Conservation (phyloP, 805 yeast genomes). For the Starmerella lactis-condensi region DNA sequence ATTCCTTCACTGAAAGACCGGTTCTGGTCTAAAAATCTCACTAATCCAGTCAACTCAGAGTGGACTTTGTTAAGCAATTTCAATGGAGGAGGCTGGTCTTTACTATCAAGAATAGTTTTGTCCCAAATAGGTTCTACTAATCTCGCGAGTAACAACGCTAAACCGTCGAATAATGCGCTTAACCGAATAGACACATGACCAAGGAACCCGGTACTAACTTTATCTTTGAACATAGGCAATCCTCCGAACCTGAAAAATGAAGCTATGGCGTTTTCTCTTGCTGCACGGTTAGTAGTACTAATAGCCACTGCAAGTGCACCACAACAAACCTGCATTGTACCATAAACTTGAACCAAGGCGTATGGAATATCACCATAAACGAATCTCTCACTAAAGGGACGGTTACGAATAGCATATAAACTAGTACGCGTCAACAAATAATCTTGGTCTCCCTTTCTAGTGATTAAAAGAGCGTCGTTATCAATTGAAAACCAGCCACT, state of each 20-base stretch:
- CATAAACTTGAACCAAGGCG: constrained; percentile 53
- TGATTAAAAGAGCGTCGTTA: constrained; percentile 44
- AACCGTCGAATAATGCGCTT: constrained; percentile 82
- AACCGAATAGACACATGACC: constrained; percentile 36
- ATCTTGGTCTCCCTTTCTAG: constrained; percentile 54
- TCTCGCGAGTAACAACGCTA: constrained; percentile 59
- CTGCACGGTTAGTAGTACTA: constrained; percentile 33
- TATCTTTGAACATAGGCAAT: constrained; percentile 16
- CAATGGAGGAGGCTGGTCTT: constrained; percentile 2
- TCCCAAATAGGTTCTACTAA: constrained; percentile 67
- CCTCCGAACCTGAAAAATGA: constrained; percentile 18
- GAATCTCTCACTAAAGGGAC: constrained; percentile 64
- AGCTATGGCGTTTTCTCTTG: constrained; percentile 23
- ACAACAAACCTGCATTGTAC: constrained; percentile 77
- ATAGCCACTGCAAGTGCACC: constrained; percentile 67
- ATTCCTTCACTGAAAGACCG: constrained; percentile 30
- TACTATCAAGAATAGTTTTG: constrained; percentile 38
- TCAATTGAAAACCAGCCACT: constrained; percentile 39
- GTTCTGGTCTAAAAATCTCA: constrained; percentile 27
- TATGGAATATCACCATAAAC: constrained; percentile 46
- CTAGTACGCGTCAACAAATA: constrained; percentile 72
- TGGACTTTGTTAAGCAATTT: constrained; percentile 19
- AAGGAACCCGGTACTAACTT: constrained; percentile 9
- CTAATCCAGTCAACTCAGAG: constrained; percentile 20
- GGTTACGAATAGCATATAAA: constrained; percentile 53